These are phyloP conservation scores for Fusarium sp. DNA, from an alignment of 2,329 filamentous ascomycete species.

Conservation along the genomic window DNA sequence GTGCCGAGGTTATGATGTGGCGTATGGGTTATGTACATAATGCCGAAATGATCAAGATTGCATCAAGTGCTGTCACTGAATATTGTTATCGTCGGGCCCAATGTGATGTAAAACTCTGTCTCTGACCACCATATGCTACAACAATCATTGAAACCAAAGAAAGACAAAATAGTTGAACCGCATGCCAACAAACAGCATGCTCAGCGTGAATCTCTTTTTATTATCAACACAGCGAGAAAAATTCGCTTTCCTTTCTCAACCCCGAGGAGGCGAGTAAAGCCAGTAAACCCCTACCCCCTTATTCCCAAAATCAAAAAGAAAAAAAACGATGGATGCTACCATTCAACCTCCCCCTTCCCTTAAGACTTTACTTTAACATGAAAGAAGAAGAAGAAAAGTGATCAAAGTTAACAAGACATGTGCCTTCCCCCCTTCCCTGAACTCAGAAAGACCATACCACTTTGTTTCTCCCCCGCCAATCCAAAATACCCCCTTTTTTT, in stretches of 20 bases:
- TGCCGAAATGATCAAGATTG: conserved; percentile 45
- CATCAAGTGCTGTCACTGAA: neutral
- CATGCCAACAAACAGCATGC: conserved; percentile 36
- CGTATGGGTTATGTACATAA: conserved; percentile 45
- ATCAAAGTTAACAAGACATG: conserved; percentile 8
- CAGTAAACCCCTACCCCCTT: conserved; percentile 7
- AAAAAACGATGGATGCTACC: conserved; percentile 1
- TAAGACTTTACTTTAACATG: conserved; percentile 11
- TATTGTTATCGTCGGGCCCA: neutral
- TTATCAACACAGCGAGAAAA: conserved; percentile 32
- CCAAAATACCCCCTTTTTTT: conserved; percentile 30
- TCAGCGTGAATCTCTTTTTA: conserved; percentile 22
- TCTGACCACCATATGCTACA: neutral
- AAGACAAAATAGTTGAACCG: conserved; percentile 2
- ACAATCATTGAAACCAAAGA: neutral
- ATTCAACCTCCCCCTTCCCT: conserved; percentile 8
- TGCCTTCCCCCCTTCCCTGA: neutral
- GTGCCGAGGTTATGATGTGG: conserved; percentile 40
- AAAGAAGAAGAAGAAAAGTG: conserved; percentile 2
- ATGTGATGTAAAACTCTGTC: neutral
- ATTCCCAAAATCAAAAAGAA: conserved; percentile 13
- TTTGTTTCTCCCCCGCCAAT: conserved; percentile 23
- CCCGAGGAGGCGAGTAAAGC: neutral
- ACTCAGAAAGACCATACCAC: conserved; percentile 26
- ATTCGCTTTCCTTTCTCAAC: conserved; percentile 10